These are phyloP conservation scores for Hanseniaspora uvarum DNA, from an alignment of 1,139 yeast genomes.

Conservation along the genomic window DNA sequence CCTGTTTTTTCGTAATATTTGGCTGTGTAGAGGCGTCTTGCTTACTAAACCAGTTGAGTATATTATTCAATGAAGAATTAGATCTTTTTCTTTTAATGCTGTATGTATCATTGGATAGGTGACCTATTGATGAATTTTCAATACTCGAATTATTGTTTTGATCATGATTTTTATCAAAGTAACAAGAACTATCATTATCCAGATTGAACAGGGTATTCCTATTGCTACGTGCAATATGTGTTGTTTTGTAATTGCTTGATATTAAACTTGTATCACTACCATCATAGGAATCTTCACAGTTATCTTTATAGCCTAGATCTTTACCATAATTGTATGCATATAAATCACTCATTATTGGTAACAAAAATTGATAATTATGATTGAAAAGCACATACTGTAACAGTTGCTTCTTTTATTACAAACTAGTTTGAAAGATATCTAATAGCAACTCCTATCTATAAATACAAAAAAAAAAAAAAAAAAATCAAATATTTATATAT, in stretches of 20 bases:
- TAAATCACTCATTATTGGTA: not conserved
- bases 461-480: too few species aligned
- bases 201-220: not conserved
- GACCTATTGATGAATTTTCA: not conserved
- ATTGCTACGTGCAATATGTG: not conserved
- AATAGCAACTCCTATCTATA: too few species aligned
- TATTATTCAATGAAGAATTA: not conserved
- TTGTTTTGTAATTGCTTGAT: not conserved
- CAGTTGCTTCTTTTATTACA: too few species aligned
- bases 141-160: not conserved
- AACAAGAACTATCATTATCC: not conserved
- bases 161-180: not conserved
- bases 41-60: not conserved
- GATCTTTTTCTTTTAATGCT: not conserved
- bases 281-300: not conserved
- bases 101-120: not conserved
- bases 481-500: too few species aligned
- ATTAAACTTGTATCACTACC: not conserved
- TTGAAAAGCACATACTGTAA: too few species aligned
- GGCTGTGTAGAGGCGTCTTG: not conserved
- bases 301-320: not conserved
- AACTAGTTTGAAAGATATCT: too few species aligned
- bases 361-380: too few species aligned
- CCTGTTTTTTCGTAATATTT: not conserved
- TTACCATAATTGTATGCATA: not conserved